Evolutionary conservation across 805 yeast genomes (phyloP), one percentile per base, ranked within the genome.

Genomic region (Candida glaebosa): DNA sequence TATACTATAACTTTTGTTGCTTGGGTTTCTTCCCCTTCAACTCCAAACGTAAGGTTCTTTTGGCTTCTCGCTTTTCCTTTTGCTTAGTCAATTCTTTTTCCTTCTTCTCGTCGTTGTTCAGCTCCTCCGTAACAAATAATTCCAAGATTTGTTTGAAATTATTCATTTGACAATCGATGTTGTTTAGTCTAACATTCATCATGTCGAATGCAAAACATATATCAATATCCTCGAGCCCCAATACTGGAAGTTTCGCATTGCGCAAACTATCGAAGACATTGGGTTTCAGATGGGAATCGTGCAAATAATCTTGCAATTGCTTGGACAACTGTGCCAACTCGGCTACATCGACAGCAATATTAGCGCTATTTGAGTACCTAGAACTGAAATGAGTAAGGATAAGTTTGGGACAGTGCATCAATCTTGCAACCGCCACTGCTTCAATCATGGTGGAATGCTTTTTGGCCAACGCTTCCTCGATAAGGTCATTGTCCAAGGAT

Each of bases 331-430:
- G 31, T 4, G 42, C 40, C 37, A 66, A 59, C 16, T 62, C 51
- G 4, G 45, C 53, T 15, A 49, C 45, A 35, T 52, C 52, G 4
- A 52, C 46, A 1, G 63, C 49, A 39, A 67, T 60, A 42, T 60
- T 60, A 30, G 59, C 63, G 30, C 59, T 58, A 42, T 61, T 66
- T 5, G 72, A 63, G 46, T 87, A 93, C 47, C 99, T 73, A 48
- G 93, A 95, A 43, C 96, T 85, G 65, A 93, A 90, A 65, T 93
- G 99, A 0, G 99, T 93, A 32, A 93, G 66, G 3, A 93, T 67
- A 19, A 88, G 62, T 48, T 82, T 78, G 22, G 73, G 69, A 18
- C 90, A 88, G 17, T 74, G 63, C 98, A 93, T 91, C 28, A 67
- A 60, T 41, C 75, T 69, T 1, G 87, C 79, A 2, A 89, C 81